A percentile compares a stretch with the other conserved stretches of the same genome.
These are phyloP conservation scores for Talaromyces sp. DNA, from an alignment of 2,329 filamentous ascomycete species.

Conservation along the genomic window DNA sequence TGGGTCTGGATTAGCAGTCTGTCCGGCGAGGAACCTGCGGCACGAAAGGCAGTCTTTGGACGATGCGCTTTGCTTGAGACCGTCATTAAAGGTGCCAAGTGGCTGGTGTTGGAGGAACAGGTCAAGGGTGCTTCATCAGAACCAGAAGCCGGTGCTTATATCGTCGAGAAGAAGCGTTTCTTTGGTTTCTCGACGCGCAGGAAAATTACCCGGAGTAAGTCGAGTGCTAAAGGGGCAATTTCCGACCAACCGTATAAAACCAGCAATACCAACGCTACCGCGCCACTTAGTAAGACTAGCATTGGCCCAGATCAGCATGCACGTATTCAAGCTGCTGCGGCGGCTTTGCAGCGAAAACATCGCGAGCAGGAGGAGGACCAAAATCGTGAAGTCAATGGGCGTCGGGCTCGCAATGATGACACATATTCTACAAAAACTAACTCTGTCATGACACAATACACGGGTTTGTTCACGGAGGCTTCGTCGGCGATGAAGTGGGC, in stretches of 20 bases:
- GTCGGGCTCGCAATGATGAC: slow-evolving; percentile 54
- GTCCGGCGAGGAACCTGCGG: slow-evolving; percentile 77
- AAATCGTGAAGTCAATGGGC: slow-evolving; percentile 40
- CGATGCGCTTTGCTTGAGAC: slow-evolving; percentile 91
- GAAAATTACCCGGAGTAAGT: slow-evolving; percentile 64
- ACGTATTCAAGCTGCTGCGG: slow-evolving; percentile 84
- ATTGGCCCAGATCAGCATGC: slow-evolving; percentile 89
- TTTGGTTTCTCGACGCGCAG: slow-evolving; percentile 76
- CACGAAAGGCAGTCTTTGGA: slow-evolving; percentile 88
- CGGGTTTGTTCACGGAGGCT: slow-evolving; percentile 76
- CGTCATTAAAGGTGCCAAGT: slow-evolving; percentile 70
- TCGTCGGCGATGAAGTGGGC: slow-evolving; percentile 97
- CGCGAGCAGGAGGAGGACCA: slow-evolving; percentile 52
- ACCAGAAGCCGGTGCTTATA: slow-evolving; percentile 77
- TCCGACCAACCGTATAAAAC: slow-evolving; percentile 49
- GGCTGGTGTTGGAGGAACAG: slow-evolving; percentile 95
- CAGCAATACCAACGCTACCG: slow-evolving; percentile 45
- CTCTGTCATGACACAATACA: slow-evolving; percentile 83
- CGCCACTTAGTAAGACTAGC: slow-evolving; percentile 67
- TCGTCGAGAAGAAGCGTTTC: slow-evolving; percentile 91
- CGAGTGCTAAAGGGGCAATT: slow-evolving; percentile 56
- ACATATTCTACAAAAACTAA: slow-evolving; percentile 66
- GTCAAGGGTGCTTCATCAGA: slow-evolving; percentile 87
- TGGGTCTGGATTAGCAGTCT: slow-evolving; percentile 99
- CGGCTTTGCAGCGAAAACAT: slow-evolving; percentile 70